These are phyloP conservation scores for Diaporthe batatas DNA, from an alignment of 2,329 filamentous ascomycete species.

Conservation along the genomic window DNA sequence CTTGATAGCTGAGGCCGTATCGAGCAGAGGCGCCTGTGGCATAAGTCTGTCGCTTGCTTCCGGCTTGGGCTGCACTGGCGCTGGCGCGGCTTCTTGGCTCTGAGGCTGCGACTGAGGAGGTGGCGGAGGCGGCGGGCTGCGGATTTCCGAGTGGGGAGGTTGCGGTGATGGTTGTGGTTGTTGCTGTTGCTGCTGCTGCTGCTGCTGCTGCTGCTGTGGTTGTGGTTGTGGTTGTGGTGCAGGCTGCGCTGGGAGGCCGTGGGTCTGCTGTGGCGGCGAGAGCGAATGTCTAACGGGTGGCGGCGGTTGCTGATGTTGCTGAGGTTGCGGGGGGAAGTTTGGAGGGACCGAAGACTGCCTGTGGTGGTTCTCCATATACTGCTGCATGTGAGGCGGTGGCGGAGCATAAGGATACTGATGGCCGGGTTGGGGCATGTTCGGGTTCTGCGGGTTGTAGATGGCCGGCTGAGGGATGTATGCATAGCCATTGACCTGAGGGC, in stretches of 20 bases:
- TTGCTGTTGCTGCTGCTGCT: too few species aligned
- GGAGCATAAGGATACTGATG: slow-evolving; percentile 55
- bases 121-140: slow-evolving; percentile 52
- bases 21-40: slow-evolving; percentile 60
- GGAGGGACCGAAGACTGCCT: slow-evolving; percentile 80
- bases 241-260: slow-evolving; percentile 61
- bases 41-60: slow-evolving; percentile 58
- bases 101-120: slow-evolving; percentile 64
- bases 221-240: slow-evolving; percentile 66
- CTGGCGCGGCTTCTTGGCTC: slow-evolving; percentile 63
- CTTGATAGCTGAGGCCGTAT: slow-evolving; percentile 67
- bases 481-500: slow-evolving; percentile 72
- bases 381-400: slow-evolving; percentile 67
- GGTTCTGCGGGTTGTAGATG: slow-evolving; percentile 80
- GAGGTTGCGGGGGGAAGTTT: slow-evolving; percentile 69
- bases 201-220: slow-evolving; percentile 48
- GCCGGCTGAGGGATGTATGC: slow-evolving; percentile 88
- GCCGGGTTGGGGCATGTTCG: slow-evolving; percentile 54
- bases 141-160: slow-evolving; percentile 60
- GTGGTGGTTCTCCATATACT: slow-evolving; percentile 79
- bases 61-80: slow-evolving; percentile 63
- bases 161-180: slow-evolving; percentile 64
- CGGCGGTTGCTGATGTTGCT: slow-evolving; percentile 65
- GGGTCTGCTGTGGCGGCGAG: slow-evolving; percentile 70
- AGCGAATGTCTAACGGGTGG: slow-evolving; percentile 66